Evolutionary conservation across 257 asterid genomes (phyloP).

Genomic region (Buddleja alternifolia): DNA sequence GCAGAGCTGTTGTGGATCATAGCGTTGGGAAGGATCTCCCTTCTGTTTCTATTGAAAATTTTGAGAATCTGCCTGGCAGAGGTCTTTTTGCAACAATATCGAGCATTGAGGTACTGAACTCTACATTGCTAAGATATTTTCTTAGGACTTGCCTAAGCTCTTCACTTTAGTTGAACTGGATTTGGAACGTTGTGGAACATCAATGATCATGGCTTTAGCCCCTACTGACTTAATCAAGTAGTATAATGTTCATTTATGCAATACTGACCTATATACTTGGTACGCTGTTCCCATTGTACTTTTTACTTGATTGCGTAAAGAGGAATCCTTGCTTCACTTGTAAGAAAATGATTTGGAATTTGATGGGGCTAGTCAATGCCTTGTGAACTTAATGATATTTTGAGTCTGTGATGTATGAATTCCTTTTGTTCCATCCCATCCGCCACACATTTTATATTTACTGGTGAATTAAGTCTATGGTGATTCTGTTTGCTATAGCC

Average conservation of each 20-base stretch:
- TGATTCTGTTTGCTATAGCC: conserved; percentile 57
- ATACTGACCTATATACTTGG: neutral
- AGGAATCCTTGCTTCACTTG: conserved; percentile 1
- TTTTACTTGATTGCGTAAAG: conserved; percentile 10
- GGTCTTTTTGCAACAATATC: conserved; percentile 89
- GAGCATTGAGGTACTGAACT: conserved; percentile 69
- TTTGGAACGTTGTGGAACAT: conserved; percentile 8
- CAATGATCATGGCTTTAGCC: conserved; percentile 5
- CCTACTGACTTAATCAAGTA: neutral
- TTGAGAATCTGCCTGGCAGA: conserved; percentile 95
- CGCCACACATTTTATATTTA: conserved; percentile 11
- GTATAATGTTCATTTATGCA: neutral
- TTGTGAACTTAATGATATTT: conserved; percentile 14
- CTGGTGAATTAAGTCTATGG: conserved; percentile 31
- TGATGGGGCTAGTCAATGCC: conserved; percentile 13
- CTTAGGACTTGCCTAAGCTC: neutral
- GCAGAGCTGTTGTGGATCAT: conserved; percentile 97
- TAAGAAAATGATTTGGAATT: conserved; percentile 7
- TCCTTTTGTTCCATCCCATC: neutral
- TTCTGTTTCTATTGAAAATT: conserved; percentile 80
- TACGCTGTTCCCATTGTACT: conserved; percentile 10
- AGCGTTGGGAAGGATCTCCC: conserved; percentile 95
- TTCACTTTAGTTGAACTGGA: conserved; percentile 11
- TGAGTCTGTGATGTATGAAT: neutral
- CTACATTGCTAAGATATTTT: conserved; percentile 8